Conservation (phyloP, 306 rosid genomes). For the Vigna trinervia region DNA sequence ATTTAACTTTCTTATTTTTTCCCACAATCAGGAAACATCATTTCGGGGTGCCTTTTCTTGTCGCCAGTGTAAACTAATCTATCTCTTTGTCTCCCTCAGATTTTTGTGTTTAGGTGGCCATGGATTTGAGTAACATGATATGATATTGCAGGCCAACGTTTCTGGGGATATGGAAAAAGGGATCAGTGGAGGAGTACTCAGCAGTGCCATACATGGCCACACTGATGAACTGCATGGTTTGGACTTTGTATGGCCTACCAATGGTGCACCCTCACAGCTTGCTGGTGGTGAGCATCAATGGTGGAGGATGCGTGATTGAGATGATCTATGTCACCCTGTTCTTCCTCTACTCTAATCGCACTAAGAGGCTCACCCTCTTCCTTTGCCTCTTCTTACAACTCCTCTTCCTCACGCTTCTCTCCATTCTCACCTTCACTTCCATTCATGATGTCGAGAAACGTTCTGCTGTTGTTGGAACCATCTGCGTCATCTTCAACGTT, state of each 20-base stretch:
- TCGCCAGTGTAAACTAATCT: conserved; percentile 71
- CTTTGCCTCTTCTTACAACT: conserved; percentile 50
- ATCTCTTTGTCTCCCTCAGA: too few relatives aligned
- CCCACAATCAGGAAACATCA: conserved; percentile 67
- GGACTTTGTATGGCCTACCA: conserved; percentile 80
- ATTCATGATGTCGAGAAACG: conserved; percentile 51
- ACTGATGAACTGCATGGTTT: conserved; percentile 69
- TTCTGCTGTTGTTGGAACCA: conserved; percentile 67
- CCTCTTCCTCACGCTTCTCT: conserved; percentile 50
- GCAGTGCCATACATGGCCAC: conserved; percentile 74
- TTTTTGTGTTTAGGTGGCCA: too few relatives aligned
- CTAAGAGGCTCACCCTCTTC: conserved; percentile 57
- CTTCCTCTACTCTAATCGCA: conserved; percentile 57
- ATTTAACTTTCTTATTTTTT: not conserved
- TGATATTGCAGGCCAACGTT: conserved; percentile 65
- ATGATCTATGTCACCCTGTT: conserved; percentile 59
- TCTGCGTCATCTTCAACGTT: conserved; percentile 66
- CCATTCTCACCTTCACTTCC: conserved; percentile 49
- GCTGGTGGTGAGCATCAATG: conserved; percentile 71
- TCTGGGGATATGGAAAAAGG: conserved; percentile 67
- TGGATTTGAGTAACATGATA: too few relatives aligned
- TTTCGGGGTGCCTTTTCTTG: conserved; percentile 66
- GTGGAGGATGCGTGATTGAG: conserved; percentile 61
- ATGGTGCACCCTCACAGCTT: conserved; percentile 66
- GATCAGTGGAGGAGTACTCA: conserved; percentile 74